Evolutionary conservation across 306 rosid species (phyloP).

Genomic region (Argentina anserina): DNA sequence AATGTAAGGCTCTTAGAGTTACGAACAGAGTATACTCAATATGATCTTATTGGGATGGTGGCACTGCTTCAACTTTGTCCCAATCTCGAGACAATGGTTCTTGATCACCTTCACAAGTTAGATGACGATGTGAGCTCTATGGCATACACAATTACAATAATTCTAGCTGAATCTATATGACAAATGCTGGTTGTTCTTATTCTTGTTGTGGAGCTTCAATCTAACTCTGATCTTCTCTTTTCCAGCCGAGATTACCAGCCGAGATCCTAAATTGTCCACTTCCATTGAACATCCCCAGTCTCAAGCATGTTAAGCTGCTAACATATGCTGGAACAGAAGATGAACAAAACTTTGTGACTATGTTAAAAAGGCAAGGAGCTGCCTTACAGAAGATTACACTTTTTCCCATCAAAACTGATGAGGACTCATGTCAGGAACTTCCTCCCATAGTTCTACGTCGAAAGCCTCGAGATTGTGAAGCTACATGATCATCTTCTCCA

Average conservation of each 20-base stretch:
- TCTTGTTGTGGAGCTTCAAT: not conserved
- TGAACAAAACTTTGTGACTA: not conserved
- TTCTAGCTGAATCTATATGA: not conserved
- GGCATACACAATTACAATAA: not conserved
- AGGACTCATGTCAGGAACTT: not conserved
- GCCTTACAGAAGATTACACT: not conserved
- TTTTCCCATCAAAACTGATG: not conserved
- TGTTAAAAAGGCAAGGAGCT: not conserved
- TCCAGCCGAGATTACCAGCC: not conserved
- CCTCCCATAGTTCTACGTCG: not conserved
- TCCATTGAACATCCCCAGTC: not conserved
- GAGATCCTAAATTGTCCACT: not conserved
- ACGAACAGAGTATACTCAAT: constrained; percentile 4
- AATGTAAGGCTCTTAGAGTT: constrained; percentile 1
- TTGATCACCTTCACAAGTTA: not conserved
- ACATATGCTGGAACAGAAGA: not conserved
- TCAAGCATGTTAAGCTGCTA: constrained; percentile 2
- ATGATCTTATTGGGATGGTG: constrained; percentile 11
- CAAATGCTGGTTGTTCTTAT: not conserved
- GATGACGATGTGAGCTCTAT: constrained; percentile 7
- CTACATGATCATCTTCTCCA: not conserved
- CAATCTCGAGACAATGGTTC: constrained; percentile 11
- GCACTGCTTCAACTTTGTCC: constrained; percentile 1
- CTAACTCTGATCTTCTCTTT: not conserved
- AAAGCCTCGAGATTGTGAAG: not conserved